Percentiles rank a stretch among this genome's conserved stretches.
Conservation (phyloP, 176 grass and related monocot species). For the Zea mays region Zm-B73-REFERENCE-NAM-5.0 NC_050102.1:88576501-88577000, state of each 20-base stretch:
- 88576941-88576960: not conserved
- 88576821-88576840: too few species aligned
- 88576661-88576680: not conserved
- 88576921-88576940: not conserved
- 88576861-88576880: too few species aligned
- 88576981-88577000: too few species aligned
- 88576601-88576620: slow-evolving; percentile 40
- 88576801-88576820: too few species aligned
- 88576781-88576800: too few species aligned
- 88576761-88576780: slow-evolving; percentile 32
- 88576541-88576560: too few species aligned
- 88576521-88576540: too few species aligned
- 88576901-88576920: too few species aligned
- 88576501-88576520: too few species aligned
- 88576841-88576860: too few species aligned
- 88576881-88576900: too few species aligned
- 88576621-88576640: slow-evolving; percentile 42
- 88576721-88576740: slow-evolving; percentile 38
- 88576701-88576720: slow-evolving; percentile 25
- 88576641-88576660: slow-evolving; percentile 31
- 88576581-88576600: slow-evolving; percentile 37
- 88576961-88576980: too few species aligned
- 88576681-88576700: slow-evolving; percentile 9
- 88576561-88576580: slow-evolving; percentile 22
- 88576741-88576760: slow-evolving; percentile 28